Evolutionary conservation across 1,284 basidiomycete genomes (phyloP).

Genomic region (Ganoderma multipileum): DNA sequence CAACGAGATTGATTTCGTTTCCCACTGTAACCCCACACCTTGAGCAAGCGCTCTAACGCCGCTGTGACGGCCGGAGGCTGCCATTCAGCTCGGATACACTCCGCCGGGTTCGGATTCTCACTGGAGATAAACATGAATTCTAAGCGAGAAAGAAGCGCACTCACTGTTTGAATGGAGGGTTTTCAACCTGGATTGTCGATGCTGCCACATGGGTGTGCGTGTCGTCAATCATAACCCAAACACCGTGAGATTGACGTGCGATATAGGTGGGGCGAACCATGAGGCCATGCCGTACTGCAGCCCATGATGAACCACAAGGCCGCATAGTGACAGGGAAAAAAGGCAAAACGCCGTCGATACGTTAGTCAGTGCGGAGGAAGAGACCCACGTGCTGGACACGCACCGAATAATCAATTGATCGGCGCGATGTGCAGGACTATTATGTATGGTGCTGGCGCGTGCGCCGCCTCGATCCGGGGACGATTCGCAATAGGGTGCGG

Average conservation of each 20-base stretch:
- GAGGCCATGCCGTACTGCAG: conserved; percentile 17
- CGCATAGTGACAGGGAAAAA: conserved; percentile 17
- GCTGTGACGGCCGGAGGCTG: not conserved
- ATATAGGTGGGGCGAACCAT: conserved; percentile 16
- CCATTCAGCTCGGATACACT: not conserved
- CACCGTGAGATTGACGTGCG: conserved; percentile 22
- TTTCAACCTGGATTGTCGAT: not conserved
- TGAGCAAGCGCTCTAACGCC: not conserved
- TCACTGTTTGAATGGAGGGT: conserved; percentile 1
- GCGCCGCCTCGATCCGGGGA: conserved; percentile 12
- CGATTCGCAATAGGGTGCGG: conserved; percentile 14
- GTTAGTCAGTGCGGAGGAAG: conserved; percentile 7
- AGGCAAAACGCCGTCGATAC: conserved; percentile 23
- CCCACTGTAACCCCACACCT: not conserved
- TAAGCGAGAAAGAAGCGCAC: not conserved
- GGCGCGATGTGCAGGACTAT: conserved; percentile 2
- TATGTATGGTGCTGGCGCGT: conserved; percentile 1
- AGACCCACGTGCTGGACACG: not conserved
- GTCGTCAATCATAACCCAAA: conserved; percentile 11
- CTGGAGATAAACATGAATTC: not conserved
- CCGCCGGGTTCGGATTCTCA: not conserved
- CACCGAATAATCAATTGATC: conserved; percentile 12
- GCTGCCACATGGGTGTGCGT: not conserved
- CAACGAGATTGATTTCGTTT: not conserved
- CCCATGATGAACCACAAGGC: conserved; percentile 20